Evolutionary conservation across 2,329 filamentous ascomycete species (phyloP).

Genomic region (Sarocladiaceae sp.): DNA sequence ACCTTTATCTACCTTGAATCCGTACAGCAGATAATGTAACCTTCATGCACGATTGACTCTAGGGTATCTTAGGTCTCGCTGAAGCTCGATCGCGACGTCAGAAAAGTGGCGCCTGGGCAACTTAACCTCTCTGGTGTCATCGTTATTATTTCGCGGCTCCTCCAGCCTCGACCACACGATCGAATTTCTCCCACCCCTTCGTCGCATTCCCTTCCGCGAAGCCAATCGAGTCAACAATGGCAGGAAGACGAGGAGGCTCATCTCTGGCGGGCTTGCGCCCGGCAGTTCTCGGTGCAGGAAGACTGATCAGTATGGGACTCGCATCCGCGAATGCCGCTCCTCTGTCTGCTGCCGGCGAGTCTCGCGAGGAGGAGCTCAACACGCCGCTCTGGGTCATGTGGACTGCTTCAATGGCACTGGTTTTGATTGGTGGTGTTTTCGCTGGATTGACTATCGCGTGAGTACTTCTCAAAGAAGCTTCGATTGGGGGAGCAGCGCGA

Average conservation of each 20-base stretch:
- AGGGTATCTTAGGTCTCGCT: too few relatives aligned
- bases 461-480: not conserved
- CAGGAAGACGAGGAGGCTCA: not conserved
- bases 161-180: too few relatives aligned
- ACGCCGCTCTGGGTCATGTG: conserved; percentile 77
- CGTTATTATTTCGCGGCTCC: too few relatives aligned
- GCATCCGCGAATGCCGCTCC: conserved; percentile 46
- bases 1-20: too few relatives aligned
- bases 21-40: too few relatives aligned
- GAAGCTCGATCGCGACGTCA: too few relatives aligned
- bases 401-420: conserved; percentile 71
- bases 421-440: conserved; percentile 87
- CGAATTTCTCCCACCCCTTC: too few relatives aligned
- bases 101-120: too few relatives aligned
- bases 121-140: too few relatives aligned
- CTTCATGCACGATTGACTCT: too few relatives aligned
- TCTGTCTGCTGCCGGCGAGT: conserved; percentile 29
- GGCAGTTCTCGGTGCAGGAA: conserved; percentile 46
- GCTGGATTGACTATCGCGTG: conserved; percentile 87
- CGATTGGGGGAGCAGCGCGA: not conserved
- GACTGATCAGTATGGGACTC: conserved; percentile 45
- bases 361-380: conserved; percentile 51
- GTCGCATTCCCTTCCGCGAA: not conserved
- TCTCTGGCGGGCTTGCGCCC: conserved; percentile 38
- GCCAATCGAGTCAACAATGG: not conserved